Base-by-base conservation (phyloP, 164 flowering plant species). In the Malania oleifera region DNA sequence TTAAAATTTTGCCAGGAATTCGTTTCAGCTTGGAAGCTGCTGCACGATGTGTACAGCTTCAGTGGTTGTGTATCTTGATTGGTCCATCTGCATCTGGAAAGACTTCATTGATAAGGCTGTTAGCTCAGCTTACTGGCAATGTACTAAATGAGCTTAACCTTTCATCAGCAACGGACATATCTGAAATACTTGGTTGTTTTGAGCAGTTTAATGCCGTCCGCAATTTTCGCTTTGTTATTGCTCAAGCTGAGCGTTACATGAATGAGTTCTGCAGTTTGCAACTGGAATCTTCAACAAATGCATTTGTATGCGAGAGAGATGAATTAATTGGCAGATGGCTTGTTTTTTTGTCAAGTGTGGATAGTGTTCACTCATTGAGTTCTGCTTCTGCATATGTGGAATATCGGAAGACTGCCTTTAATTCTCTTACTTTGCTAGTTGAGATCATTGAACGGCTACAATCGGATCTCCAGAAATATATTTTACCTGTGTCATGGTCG, bases 61-160 rank as follows among this genome's bases (percentile, higher is more conserved):
- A 81, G 60, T 91, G 95, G 95, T 47, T 91, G 73, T 82, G 91
- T 66, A 84, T 95, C 51, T 61, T 95, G 63, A 77, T 89, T 64
- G 97, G 99, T 52, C 96, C 96, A 48, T 61, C 96, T 48, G 82
- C 96, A 24, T 88, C 96, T 69, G 99, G 99, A 28, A 95, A 95
- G 69, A 91, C 97, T 37, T 89, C 96, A 45, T 65, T 91, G 73
- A 56, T 95, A 51, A 77, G 95, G 67, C 66, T 85, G 56, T 82
- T 89, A 39, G 84, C 97, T 19, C 79, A 91, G 66, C 84, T 91
- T 56, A 85, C 93, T 44, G 99, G 99, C 17, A 91, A 86, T 67
- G 81, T 76, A 20, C 77, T 95, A 17, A 74, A 84, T 68, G 96
- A 87, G 57, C 58, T 89, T 41, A 89, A 80, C 76, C 95, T 95